Percentiles rank a stretch among this genome's conserved stretches.
These are phyloP conservation scores for Ganoderma leucocontextum DNA, from an alignment of 1,284 basidiomycete species.

Conservation along the genomic window DNA sequence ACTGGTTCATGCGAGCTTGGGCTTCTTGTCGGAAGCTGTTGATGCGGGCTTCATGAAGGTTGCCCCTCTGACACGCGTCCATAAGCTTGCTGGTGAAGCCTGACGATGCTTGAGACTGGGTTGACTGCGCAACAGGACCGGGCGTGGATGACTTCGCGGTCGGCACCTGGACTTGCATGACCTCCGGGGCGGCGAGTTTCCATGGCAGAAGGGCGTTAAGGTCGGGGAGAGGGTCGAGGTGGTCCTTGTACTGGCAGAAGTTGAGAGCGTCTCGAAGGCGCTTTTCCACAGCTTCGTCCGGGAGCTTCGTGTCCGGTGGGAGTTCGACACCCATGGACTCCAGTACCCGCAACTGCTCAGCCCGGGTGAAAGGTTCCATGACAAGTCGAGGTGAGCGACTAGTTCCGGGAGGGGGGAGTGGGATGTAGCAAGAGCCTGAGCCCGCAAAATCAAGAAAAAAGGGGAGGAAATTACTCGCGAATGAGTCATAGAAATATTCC, in stretches of 20 bases:
- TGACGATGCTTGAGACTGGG: background rate
- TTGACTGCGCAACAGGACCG: background rate
- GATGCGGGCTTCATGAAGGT: slow-evolving; percentile 25
- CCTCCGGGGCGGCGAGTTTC: background rate
- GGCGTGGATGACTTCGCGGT: background rate
- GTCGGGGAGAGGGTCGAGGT: slow-evolving; percentile 1
- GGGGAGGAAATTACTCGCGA: background rate
- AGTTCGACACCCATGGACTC: slow-evolving; percentile 39
- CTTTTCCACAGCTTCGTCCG: slow-evolving; percentile 39
- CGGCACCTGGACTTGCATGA: background rate
- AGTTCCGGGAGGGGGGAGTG: background rate
- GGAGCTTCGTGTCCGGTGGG: slow-evolving; percentile 38
- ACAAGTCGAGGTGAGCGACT: background rate
- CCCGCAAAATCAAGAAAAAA: background rate
- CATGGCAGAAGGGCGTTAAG: background rate
- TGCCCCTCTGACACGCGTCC: slow-evolving; percentile 21
- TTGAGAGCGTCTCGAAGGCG: slow-evolving; percentile 39
- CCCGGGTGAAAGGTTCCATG: slow-evolving; percentile 20
- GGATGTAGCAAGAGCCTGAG: background rate
- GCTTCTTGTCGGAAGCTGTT: slow-evolving; percentile 1
- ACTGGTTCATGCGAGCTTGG: background rate
- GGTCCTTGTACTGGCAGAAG: slow-evolving; percentile 10
- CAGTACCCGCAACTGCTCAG: slow-evolving; percentile 22
- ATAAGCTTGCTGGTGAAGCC: slow-evolving; percentile 1
- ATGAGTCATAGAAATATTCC: background rate